phyloP scores from a whole-genome alignment of 1,284 basidiomycete genomes.

The Ustilago hordei region DNA sequence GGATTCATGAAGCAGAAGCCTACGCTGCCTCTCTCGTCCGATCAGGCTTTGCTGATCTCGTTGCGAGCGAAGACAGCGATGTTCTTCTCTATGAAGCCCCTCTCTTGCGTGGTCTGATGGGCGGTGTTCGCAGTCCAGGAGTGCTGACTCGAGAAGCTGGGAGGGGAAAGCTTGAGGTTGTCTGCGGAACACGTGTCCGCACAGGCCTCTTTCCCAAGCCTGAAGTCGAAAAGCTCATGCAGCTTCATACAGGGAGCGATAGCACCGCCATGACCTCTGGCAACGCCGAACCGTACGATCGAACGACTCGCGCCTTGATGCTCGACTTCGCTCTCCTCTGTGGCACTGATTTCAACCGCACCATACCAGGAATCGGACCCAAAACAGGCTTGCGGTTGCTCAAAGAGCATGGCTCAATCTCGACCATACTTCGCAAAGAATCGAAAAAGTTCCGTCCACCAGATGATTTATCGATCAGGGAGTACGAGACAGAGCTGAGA shows the following conservation, averaged over 20 bases:
- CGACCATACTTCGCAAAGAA: conserved; percentile 37
- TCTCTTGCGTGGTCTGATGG: conserved; percentile 63
- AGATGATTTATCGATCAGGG: conserved; percentile 44
- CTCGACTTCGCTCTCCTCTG: conserved; percentile 67
- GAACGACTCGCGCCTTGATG: conserved; percentile 39
- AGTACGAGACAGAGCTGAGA: conserved; percentile 59
- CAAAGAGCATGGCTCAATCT: conserved; percentile 54
- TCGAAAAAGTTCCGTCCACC: conserved; percentile 54
- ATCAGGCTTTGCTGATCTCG: conserved; percentile 63
- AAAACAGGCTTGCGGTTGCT: conserved; percentile 53
- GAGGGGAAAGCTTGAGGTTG: conserved; percentile 49
- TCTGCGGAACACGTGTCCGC: conserved; percentile 53
- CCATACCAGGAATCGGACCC: conserved; percentile 60
- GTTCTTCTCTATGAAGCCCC: conserved; percentile 67
- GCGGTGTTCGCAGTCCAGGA: conserved; percentile 27
- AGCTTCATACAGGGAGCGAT: neutral
- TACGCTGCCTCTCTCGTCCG: conserved; percentile 64
- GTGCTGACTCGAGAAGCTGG: conserved; percentile 19
- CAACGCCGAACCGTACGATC: conserved; percentile 24
- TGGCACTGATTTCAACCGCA: conserved; percentile 68
- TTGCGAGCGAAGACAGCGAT: conserved; percentile 69
- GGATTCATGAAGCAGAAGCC: conserved; percentile 68
- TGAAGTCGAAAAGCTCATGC: conserved; percentile 24
- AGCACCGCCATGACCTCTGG: neutral
- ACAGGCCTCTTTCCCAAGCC: conserved; percentile 42